Base-by-base conservation (phyloP, 805 yeast genomes). In the Metschnikowia gelsemii region DNA sequence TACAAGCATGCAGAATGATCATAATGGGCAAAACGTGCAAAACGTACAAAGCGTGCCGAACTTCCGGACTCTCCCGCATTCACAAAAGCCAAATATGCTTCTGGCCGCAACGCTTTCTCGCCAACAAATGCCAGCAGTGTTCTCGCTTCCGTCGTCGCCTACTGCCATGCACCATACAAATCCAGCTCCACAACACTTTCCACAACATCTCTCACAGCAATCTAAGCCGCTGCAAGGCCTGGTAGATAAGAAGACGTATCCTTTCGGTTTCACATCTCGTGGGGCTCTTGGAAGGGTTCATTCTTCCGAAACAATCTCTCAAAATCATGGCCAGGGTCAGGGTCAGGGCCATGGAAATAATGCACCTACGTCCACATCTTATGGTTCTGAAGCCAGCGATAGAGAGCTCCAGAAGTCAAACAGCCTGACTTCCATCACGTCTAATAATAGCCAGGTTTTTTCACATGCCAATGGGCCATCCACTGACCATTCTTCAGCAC, bases 121-220 rank as follows among this genome's bases (percentile, higher is more conserved):
- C 23, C 51, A 30, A 38, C 47, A 27, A 26, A 52, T 51, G 18
- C 46, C 50, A 9, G 63, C 63, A 5, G 45, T 56, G 7, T 61
- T 60, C 38, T 60, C 66, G 26, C 32, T 62, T 12, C 64, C 67
- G 18, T 50, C 64, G 4, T 58, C 64, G 4, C 67, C 67, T 13
- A 57, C 64, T 7, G 49, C 37, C 19, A 24, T 28, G 32, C 42
- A 32, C 25, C 47, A 43, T 17, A 12, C 31, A 4, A 13, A 14
- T 13, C 29, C n/a, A 6, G 14, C 29, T 3, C 14, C 29, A 9
- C 29, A 28, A 9, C n/a, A n/a, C n/a, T 12, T 28, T 16, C 31
- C 20, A 16, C n/a, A n/a, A n/a, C n/a, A n/a, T n/a, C n/a, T n/a
- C n/a, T n/a, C n/a, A n/a, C n/a, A n/a, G n/a, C n/a, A n/a, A n/a